These are phyloP conservation scores for Sclerotinia spermophila DNA, from an alignment of 2,329 filamentous ascomycete species.

Conservation along the genomic window DNA sequence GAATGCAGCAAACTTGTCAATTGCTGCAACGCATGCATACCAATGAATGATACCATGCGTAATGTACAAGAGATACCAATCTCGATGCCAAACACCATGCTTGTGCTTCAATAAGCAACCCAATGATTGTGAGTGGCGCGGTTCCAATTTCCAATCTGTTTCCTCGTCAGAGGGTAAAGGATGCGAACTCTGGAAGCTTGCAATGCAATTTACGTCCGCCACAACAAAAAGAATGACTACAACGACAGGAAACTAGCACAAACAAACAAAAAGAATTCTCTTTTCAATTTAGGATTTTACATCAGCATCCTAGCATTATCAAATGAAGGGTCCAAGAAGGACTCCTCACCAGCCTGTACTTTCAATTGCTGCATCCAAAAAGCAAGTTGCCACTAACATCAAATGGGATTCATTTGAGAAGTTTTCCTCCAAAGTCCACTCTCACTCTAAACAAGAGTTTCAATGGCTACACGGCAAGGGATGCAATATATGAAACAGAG, in stretches of 20 bases:
- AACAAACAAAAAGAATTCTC: background rate
- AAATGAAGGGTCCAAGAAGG: background rate
- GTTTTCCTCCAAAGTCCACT: background rate
- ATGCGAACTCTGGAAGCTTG: background rate
- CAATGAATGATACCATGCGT: too few species aligned
- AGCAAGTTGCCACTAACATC: background rate
- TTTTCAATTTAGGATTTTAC: background rate
- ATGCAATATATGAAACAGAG: background rate
- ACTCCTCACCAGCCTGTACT: background rate
- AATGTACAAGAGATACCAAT: background rate
- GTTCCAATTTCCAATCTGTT: background rate
- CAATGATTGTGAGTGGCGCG: background rate
- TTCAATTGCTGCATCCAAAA: background rate
- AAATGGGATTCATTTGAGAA: background rate
- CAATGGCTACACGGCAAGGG: background rate
- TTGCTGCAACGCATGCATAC: background rate
- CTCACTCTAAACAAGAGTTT: background rate
- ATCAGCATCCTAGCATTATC: background rate
- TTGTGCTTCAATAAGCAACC: background rate
- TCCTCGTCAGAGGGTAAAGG: background rate
- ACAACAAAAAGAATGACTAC: background rate
- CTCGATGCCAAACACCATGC: background rate
- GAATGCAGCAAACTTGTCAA: background rate
- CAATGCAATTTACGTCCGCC: background rate
- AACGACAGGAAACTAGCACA: background rate